These are phyloP conservation scores for Fomitopsis pinicola DNA, from an alignment of 1,284 basidiomycete genomes.

Conservation along the genomic window DNA sequence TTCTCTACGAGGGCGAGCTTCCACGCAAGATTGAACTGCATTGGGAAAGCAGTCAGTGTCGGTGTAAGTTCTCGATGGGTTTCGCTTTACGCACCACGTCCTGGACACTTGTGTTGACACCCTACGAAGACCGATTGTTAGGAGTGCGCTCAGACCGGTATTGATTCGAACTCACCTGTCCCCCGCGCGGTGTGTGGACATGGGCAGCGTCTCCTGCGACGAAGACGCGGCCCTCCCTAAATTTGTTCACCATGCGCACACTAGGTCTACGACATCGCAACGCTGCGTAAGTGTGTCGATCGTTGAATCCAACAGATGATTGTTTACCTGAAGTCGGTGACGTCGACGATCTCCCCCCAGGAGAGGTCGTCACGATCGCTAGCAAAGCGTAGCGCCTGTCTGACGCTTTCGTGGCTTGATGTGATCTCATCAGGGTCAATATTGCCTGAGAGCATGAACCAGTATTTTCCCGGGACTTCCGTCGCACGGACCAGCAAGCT, in stretches of 20 bases:
- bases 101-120: conserved; percentile 9
- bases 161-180: conserved; percentile 17
- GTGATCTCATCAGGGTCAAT: conserved; percentile 2
- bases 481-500: conserved; percentile 5
- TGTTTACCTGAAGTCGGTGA: conserved; percentile 6
- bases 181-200: conserved; percentile 22
- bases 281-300: neutral
- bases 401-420: neutral
- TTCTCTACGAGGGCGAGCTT: conserved; percentile 29
- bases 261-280: conserved; percentile 25
- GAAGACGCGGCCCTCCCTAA: conserved; percentile 31
- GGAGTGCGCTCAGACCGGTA: no score
- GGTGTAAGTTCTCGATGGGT: neutral
- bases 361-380: conserved; percentile 8
- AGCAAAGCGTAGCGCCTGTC: neutral
- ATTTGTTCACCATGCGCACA: conserved; percentile 33
- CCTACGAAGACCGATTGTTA: neutral
- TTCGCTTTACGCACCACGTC: conserved; percentile 2
- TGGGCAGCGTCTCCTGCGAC: conserved; percentile 30
- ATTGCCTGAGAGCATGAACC: neutral
- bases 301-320: neutral
- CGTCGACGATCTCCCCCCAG: conserved; percentile 2
- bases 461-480: neutral
- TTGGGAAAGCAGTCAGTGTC: neutral
- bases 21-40: conserved; percentile 29